A percentile compares a stretch with the other conserved stretches of the same genome.
Conservation (phyloP, 495 filamentous ascomycete genomes). For the Trichoderma parareesei region DNA sequence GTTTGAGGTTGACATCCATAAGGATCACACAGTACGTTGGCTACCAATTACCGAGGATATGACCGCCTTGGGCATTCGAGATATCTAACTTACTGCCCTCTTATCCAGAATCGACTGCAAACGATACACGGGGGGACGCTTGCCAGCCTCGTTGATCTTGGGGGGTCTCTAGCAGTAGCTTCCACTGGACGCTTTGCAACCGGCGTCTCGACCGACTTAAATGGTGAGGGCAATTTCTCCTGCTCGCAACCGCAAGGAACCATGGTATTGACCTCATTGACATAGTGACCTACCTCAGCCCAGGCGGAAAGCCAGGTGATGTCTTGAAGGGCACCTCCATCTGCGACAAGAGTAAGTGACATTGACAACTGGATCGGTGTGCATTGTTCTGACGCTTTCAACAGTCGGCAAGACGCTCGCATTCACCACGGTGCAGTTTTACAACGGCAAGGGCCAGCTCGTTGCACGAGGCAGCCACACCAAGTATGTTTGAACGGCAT, state of each 20-base stretch:
- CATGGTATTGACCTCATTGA: constrained; percentile 10
- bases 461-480: constrained; percentile 91
- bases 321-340: constrained; percentile 56
- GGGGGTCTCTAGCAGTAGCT: constrained; percentile 87
- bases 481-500: constrained; percentile 46
- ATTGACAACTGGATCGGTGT: background rate
- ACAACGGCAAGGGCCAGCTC: constrained; percentile 64
- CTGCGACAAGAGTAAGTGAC: constrained; percentile 74
- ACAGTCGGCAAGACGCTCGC: constrained; percentile 89
- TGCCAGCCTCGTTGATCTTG: constrained; percentile 91
- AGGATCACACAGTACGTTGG: constrained; percentile 72
- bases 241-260: background rate
- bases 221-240: constrained; percentile 46
- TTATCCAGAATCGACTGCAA: constrained; percentile 72
- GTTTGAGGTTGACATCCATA: constrained; percentile 78
- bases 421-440: constrained; percentile 76
- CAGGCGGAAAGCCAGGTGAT: constrained; percentile 78
- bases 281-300: constrained; percentile 80
- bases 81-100: background rate
- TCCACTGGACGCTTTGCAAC: constrained; percentile 82
- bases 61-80: background rate
- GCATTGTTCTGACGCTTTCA: background rate
- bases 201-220: constrained; percentile 88
- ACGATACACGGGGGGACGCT: constrained; percentile 94
- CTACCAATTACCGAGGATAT: background rate